phyloP scores from a whole-genome alignment of 768 basidiomycete species.

The Phaffia tasmanica region DNA sequence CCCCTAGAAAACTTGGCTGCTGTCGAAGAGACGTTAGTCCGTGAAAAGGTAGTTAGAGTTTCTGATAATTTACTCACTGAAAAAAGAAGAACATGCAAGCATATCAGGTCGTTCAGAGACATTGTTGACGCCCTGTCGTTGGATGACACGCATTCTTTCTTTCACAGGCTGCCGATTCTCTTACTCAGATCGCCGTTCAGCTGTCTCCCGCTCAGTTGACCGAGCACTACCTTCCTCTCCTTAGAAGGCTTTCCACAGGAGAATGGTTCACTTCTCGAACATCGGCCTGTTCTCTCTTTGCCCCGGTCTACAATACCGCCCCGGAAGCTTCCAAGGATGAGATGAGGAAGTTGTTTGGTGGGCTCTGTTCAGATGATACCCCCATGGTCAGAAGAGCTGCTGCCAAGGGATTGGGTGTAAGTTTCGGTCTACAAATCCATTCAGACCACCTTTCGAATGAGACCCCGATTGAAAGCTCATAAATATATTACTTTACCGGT shows the following conservation, averaged over 20 bases:
- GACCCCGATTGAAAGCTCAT: not conserved
- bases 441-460: not conserved
- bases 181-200: constrained; percentile 72
- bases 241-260: constrained; percentile 76
- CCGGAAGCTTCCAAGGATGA: constrained; percentile 62
- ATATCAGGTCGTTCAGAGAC: not conserved
- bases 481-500: not conserved
- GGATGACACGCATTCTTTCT: not conserved
- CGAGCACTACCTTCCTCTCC: constrained; percentile 77
- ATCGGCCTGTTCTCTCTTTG: constrained; percentile 85
- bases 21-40: constrained; percentile 92
- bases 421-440: constrained; percentile 36
- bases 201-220: constrained; percentile 72
- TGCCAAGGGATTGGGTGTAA: constrained; percentile 88
- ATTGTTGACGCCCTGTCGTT: not conserved
- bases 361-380: constrained; percentile 82
- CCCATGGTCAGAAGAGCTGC: constrained; percentile 97
- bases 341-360: constrained; percentile 68
- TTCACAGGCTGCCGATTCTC: constrained; percentile 80
- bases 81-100: not conserved
- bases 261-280: constrained; percentile 99
- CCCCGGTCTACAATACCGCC: constrained; percentile 62
- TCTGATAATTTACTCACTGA: not conserved
- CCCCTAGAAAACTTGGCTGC: constrained; percentile 91
- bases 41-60: constrained; percentile 69